Conservation (phyloP, 805 yeast genomes). For the Saccharomycopsis fibuligera region DNA sequence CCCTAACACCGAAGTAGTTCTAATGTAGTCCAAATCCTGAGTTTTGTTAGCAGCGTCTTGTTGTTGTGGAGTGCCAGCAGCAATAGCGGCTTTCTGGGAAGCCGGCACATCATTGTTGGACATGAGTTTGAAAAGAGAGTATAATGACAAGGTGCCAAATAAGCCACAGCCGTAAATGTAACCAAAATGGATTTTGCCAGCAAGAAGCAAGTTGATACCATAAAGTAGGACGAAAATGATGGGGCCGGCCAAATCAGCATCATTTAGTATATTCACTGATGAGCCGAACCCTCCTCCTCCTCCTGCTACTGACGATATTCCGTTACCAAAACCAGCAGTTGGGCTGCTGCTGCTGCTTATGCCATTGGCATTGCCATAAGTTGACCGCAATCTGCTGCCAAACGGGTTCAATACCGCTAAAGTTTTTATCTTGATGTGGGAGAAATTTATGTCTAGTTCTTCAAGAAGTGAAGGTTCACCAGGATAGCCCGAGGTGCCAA, state of each 20-base stretch:
- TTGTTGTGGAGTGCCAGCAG: constrained; percentile 4
- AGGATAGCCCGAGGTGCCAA: constrained; percentile 87
- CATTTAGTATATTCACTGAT: constrained; percentile 74
- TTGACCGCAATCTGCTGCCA: constrained; percentile 1
- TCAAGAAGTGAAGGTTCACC: constrained; percentile 92
- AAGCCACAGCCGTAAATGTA: constrained; percentile 94
- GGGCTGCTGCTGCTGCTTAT: constrained; percentile 33
- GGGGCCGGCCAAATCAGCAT: constrained; percentile 94
- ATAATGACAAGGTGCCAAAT: constrained; percentile 81
- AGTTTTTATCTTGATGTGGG: constrained; percentile 80
- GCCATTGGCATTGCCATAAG: not conserved
- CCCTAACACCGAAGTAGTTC: constrained; percentile 89
- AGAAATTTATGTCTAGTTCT: constrained; percentile 89
- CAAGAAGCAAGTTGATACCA: constrained; percentile 72
- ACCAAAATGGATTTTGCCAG: constrained; percentile 95
- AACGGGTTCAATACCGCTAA: constrained; percentile 75
- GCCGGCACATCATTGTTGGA: constrained; percentile 42
- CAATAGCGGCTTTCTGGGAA: not conserved
- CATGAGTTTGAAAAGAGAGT: constrained; percentile 82
- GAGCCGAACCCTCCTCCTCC: too few species aligned
- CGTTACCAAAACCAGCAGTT: too few species aligned
- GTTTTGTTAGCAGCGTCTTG: constrained; percentile 6
- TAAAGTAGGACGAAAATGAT: constrained; percentile 79
- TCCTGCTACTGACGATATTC: too few species aligned
- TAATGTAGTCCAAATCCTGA: constrained; percentile 37